phyloP scores from a whole-genome alignment of 2,329 filamentous ascomycete species.

The Colletotrichum lupini region DNA sequence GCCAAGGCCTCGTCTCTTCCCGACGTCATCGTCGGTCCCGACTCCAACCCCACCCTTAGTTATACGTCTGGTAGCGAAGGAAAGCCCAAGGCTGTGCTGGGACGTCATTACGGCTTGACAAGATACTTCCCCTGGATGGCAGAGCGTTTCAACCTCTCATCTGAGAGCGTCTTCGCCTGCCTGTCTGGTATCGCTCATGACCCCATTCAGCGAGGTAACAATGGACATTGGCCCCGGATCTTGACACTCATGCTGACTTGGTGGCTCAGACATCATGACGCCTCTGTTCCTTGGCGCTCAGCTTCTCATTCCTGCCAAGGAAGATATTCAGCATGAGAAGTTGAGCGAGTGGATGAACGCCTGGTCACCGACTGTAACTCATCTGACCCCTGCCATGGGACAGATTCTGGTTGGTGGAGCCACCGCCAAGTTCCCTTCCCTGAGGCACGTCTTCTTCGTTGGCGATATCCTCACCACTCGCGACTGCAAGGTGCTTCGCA shows the following conservation, averaged over 20 bases:
- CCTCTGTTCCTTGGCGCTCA: constrained; percentile 78
- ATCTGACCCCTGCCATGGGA: constrained; percentile 96
- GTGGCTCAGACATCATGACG: constrained; percentile 78
- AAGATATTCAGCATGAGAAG: constrained; percentile 88
- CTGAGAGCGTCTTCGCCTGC: not conserved
- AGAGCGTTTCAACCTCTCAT: constrained; percentile 74
- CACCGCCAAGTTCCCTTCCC: constrained; percentile 77
- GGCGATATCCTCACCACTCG: constrained; percentile 89
- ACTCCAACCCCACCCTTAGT: constrained; percentile 80
- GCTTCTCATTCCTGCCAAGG: constrained; percentile 46
- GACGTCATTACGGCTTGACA: constrained; percentile 86
- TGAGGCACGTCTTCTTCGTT: constrained; percentile 89
- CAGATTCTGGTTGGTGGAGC: constrained; percentile 92
- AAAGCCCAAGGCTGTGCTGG: constrained; percentile 65
- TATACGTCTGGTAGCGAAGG: constrained; percentile 79
- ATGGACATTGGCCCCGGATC: constrained; percentile 54
- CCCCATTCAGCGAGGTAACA: constrained; percentile 68
- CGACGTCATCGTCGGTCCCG: constrained; percentile 84
- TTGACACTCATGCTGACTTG: not conserved
- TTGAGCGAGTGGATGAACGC: constrained; percentile 90
- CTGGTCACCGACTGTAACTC: constrained; percentile 80
- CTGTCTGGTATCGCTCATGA: constrained; percentile 67
- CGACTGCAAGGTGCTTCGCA: constrained; percentile 82
- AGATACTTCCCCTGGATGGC: constrained; percentile 97
- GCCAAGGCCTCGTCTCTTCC: constrained; percentile 67